Base-by-base conservation (phyloP, 2,329 filamentous ascomycete genomes). In the Monilinia vaccinii-corymbosi region DNA sequence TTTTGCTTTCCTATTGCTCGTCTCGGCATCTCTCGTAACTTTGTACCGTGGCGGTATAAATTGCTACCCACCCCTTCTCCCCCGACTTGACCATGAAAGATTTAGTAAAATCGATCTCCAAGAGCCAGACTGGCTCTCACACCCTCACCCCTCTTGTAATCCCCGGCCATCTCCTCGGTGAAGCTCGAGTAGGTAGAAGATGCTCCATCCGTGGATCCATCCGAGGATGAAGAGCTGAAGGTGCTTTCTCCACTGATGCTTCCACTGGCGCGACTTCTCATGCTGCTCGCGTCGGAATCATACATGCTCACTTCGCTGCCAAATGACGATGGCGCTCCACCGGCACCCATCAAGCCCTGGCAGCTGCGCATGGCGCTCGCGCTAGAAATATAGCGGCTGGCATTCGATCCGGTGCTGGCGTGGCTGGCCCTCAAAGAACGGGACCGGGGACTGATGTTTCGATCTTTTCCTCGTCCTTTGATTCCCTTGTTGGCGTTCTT, bases 401-500 rank as follows among this genome's bases (percentile, higher is more conserved):
- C 56, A 25, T 31, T 32, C 11, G 56, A 52, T 5, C 56, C 44
- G 5, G 21, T 18, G 7, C 44, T 48, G 3, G 16, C 23, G 28
- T 34, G 51, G 10, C 32, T 23, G 10, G 18, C 48, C n/a, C 13
- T 58, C 6, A 28, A 42, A 31, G 36, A 42, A 28, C 46, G 56
- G 48, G 21, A 32, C 55, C 56, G 62, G 4, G 63, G 56, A 18
- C 66, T 72, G 58, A 91, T 87, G 61, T 84, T 85, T 60, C 90
- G 81, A 67, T 92, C 89, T 71, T 93, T 94, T 47, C 94, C 94
- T 49, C 94, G 85, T 13, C 94, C 94, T 75, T 97, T 97, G 78
- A 97, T 97, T 1, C 94, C 94, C 74, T 96, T 96, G 81, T 97
- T 97, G 75, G 88, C 92, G 75, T 97, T 95, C 78, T 96, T 96